These are phyloP conservation scores for Fusarium sororula DNA, from an alignment of 2,329 filamentous ascomycete species.

Conservation along the genomic window DNA sequence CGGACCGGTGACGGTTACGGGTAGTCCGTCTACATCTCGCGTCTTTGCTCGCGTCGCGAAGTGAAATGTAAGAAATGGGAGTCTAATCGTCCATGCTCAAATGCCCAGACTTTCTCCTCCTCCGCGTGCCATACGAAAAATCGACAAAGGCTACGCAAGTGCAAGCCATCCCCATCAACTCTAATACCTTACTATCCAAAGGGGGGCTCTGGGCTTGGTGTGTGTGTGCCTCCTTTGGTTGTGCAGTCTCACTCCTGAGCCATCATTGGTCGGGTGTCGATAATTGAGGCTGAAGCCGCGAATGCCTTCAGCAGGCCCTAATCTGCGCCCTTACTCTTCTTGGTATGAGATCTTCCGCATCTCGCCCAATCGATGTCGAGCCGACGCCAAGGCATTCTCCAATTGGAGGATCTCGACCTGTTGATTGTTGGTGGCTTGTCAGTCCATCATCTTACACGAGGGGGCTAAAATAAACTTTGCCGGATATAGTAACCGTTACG, in stretches of 20 bases:
- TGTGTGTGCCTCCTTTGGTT: background rate
- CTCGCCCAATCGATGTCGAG: conserved; percentile 86
- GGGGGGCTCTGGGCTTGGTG: background rate
- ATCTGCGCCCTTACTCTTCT: conserved; percentile 64
- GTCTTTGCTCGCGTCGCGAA: conserved; percentile 3
- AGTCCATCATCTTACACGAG: conserved; percentile 16
- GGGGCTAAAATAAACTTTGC: conserved; percentile 11
- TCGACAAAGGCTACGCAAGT: conserved; percentile 4
- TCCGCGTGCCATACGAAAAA: background rate
- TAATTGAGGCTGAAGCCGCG: conserved; percentile 3
- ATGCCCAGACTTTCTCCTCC: background rate
- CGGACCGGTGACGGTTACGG: background rate
- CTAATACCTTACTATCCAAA: background rate
- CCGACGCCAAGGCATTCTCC: conserved; percentile 83
- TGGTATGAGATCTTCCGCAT: conserved; percentile 98
- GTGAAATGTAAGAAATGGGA: background rate
- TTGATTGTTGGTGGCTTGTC: conserved; percentile 51
- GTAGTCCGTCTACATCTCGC: background rate
- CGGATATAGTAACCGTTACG: conserved; percentile 36
- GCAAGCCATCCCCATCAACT: conserved; percentile 12
- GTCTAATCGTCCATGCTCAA: background rate
- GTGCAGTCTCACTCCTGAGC: background rate
- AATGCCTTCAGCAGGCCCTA: conserved; percentile 4
- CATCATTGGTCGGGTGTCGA: background rate
- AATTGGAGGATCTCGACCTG: conserved; percentile 97